phyloP scores from a whole-genome alignment of 441 rosid genomes.

The Populus tomentosa region DNA sequence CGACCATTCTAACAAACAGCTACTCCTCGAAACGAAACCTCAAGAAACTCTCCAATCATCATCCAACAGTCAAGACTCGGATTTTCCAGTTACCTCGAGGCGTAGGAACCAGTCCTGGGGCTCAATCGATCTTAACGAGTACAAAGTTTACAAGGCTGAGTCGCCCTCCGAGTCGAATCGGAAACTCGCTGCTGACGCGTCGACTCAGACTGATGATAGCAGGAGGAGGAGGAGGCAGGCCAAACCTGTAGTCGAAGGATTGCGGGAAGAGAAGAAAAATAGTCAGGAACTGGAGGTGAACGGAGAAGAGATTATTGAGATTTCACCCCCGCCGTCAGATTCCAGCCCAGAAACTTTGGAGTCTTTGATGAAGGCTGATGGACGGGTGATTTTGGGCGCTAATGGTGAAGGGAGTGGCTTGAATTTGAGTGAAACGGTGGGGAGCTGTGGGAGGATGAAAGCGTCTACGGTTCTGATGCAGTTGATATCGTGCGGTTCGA shows the following conservation, averaged over 20 bases:
- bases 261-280: constrained; percentile 15
- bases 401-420: constrained; percentile 21
- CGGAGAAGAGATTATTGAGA: constrained; percentile 83
- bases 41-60: constrained; percentile 20
- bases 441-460: constrained; percentile 50
- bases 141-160: constrained; percentile 77
- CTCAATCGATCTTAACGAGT: constrained; percentile 73
- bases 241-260: constrained; percentile 29
- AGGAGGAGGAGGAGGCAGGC: constrained; percentile 44
- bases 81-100: constrained; percentile 36
- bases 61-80: constrained; percentile 15
- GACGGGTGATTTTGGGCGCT: constrained; percentile 45
- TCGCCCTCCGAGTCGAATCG: constrained; percentile 43
- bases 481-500: constrained; percentile 81
- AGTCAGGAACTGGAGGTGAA: constrained; percentile 42
- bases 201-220: constrained; percentile 81
- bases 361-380: constrained; percentile 70
- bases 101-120: constrained; percentile 87
- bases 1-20: constrained; percentile 28
- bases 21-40: constrained; percentile 36
- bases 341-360: constrained; percentile 93
- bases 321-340: constrained; percentile 93
- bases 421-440: constrained; percentile 38
- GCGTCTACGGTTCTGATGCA: constrained; percentile 90
- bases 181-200: constrained; percentile 73